Conservation (phyloP, 805 yeast genomes). For the Ogataea trehaloabstinens region DNA sequence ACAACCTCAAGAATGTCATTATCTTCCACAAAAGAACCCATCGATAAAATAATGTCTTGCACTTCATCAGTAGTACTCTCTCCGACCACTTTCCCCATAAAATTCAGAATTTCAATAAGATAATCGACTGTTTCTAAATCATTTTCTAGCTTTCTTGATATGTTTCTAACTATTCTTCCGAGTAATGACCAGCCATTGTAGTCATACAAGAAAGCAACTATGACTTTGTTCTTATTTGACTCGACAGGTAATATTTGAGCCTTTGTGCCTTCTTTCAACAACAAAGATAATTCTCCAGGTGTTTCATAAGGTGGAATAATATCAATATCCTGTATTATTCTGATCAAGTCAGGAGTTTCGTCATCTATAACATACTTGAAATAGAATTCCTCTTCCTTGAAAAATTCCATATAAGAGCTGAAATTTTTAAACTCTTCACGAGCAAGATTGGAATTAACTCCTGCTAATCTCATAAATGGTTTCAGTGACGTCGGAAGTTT, state of each 20-base stretch:
- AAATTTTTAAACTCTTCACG: constrained; percentile 56
- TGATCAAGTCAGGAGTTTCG: constrained; percentile 48
- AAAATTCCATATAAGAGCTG: constrained; percentile 57
- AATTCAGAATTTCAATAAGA: constrained; percentile 47
- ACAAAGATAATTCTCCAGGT: constrained; percentile 42
- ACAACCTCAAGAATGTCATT: constrained; percentile 48
- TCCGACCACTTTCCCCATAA: constrained; percentile 47
- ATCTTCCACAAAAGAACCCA: constrained; percentile 37
- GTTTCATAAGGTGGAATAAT: constrained; percentile 51
- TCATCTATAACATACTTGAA: constrained; percentile 47
- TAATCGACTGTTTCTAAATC: constrained; percentile 38
- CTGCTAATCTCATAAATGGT: constrained; percentile 59
- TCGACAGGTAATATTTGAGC: constrained; percentile 64
- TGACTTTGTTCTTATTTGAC: constrained; percentile 12
- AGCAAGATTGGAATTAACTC: constrained; percentile 67
- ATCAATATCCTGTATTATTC: constrained; percentile 39
- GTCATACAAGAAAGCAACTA: constrained; percentile 66
- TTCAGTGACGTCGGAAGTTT: constrained; percentile 68
- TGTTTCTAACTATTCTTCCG: constrained; percentile 73
- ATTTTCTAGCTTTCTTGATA: constrained; percentile 41
- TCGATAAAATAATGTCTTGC: constrained; percentile 26
- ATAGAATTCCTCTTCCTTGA: constrained; percentile 38
- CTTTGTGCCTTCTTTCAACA: constrained; percentile 52
- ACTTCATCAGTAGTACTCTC: constrained; percentile 34
- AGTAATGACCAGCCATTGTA: constrained; percentile 87